Evolutionary conservation across 192 early-diverging fungal species (phyloP), one percentile per base, ranked within the genome.

Genomic region (Entomortierella beljakovae): DNA sequence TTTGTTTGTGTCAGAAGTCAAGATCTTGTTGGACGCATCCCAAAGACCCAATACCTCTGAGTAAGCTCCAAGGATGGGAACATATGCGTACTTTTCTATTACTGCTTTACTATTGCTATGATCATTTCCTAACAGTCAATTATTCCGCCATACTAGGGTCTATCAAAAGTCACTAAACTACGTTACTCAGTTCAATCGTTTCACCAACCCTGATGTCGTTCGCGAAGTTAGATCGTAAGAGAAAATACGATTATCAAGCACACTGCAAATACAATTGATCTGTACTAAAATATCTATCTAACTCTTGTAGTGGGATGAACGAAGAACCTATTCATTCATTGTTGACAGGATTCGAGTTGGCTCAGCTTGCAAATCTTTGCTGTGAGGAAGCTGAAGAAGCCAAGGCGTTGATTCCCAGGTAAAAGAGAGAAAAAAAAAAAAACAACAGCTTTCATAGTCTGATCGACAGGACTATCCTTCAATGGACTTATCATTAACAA

Each of bases 371-470:
- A 10, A 98, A 98, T 73, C 81, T 98, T 49, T 91, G 93, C 80
- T 96, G 95, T 74, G 94, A 94, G 66, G 91, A 95, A 38, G 89
- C 88, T 28, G 97, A 98, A 54, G 97, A 98, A 82, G 94, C 94
- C 0, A 94, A 93, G 73, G 90, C 92, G 13, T 84, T 98, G 33
- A 92, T 98, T 58, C 97, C 95, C 26, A 98, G 92, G 93, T 93
- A 82, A 76, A 20, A 20, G 6, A 20, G 5, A 46, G 3, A 46
- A 20, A 20, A 15, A 20, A 46, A 15, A 20, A 5, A 10, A 20
- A 15, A 20, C 43, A 20, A 20, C 2, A 46, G 3, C 3, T 46
- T 3, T 16, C 15, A 16, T 4, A 3, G 6, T 3, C 20, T 3
- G 15, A 46, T 5, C 20, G 15, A 46, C 11, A 46, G 43, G 20